phyloP scores from a whole-genome alignment of 2,329 filamentous ascomycete species.

The Claviceps capensis region DNA sequence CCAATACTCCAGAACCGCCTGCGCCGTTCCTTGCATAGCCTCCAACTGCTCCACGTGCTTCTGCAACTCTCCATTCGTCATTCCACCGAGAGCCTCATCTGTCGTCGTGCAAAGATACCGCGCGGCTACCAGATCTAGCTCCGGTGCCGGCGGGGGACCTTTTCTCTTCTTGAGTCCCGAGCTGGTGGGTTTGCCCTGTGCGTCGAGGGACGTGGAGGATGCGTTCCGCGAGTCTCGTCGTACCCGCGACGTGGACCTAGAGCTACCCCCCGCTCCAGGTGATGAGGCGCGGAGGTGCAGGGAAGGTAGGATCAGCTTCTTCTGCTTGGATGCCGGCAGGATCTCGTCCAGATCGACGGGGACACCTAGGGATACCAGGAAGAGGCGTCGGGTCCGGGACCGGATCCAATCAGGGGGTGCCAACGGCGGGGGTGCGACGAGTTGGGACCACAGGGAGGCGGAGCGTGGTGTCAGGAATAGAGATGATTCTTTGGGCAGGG shows the following conservation, averaged over 20 bases:
- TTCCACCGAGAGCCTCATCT: conserved; percentile 64
- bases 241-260: conserved; percentile 32
- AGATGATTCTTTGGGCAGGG: conserved; percentile 40
- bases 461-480: conserved; percentile 77
- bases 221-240: conserved; percentile 36
- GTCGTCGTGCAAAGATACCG: conserved; percentile 72
- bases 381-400: conserved; percentile 84
- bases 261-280: conserved; percentile 41
- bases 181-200: conserved; percentile 37
- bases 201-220: conserved; percentile 45
- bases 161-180: conserved; percentile 27
- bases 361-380: conserved; percentile 88
- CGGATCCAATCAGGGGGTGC: conserved; percentile 97
- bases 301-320: conserved; percentile 88
- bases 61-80: conserved; percentile 64
- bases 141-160: conserved; percentile 55
- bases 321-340: conserved; percentile 90
- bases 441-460: conserved; percentile 87
- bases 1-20: conserved; percentile 78
- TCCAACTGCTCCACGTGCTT: conserved; percentile 58
- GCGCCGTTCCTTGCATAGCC: conserved; percentile 55
- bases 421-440: conserved; percentile 85
- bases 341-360: conserved; percentile 97
- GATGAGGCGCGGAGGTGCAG: conserved; percentile 54
- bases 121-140: conserved; percentile 66